Base-by-base conservation (phyloP, 495 filamentous ascomycete genomes). In the Chlorociboria aeruginascens region DNA sequence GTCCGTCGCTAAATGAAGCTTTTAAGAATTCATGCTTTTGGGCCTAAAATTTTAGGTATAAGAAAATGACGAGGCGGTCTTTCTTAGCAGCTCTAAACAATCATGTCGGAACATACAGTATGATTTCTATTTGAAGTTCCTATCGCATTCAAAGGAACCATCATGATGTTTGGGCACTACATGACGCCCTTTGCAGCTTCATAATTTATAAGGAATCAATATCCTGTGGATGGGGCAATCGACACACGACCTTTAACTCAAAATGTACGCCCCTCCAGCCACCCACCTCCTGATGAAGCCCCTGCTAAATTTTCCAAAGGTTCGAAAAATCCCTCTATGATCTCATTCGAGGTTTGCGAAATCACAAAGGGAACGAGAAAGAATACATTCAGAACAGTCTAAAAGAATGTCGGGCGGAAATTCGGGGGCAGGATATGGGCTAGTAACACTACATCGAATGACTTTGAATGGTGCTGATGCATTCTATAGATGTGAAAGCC, bases 271-370 rank as follows among this genome's bases (percentile, higher is more conserved):
- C 9, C 17, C 40, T 30, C 43, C 12, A 8, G n/a, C 13, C 8
- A 29, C 13, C 8, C 6, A 6, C 6, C 14, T n/a, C 1, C 7
- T 36, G 4, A 12, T 14, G 13, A n/a, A 46, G 32, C n/a, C 20
- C 20, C 16, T 46, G 38, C 59, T 69, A 55, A 67, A 53, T 30
- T 49, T 30, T 1, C 34, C 3, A 30, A 50, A 97, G 86, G 92
- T 98, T 98, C 69, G 92, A 98, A 63, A 98, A 98, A 68, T 95
- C 89, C 2, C 76, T 98, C 35, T 95, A 95, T 72, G 90, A 97
- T 78, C 89, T 98, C 69, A 98, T 98, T 49, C 78, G 90, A 67
- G 92, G 92, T 60, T 70, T 97, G 49, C 81, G 92, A 43, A 89
- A 83, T 56, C 89, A 97, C 66, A 95, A 90, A 63, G 93, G 89